phyloP scores from a whole-genome alignment of 2,329 filamentous ascomycete genomes.

The Incumbomyces delicatus region DNA sequence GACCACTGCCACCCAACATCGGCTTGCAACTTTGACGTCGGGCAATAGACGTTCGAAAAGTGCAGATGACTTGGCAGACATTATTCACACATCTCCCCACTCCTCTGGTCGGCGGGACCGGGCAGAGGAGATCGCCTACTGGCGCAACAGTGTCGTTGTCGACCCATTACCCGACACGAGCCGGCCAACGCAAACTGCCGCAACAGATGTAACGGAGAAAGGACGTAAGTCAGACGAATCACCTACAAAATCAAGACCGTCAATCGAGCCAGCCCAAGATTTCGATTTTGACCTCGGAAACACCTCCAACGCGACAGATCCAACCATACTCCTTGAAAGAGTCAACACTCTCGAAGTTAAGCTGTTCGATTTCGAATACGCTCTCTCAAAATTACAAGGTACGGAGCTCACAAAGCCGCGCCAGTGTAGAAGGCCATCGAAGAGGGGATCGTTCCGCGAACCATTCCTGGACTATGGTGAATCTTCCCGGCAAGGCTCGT shows the following conservation, averaged over 20 bases:
- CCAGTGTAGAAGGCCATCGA: slow-evolving; percentile 5
- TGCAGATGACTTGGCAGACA: slow-evolving; percentile 30
- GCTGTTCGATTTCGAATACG: slow-evolving; percentile 41
- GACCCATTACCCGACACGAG: slow-evolving; percentile 14
- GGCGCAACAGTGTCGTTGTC: slow-evolving; percentile 27
- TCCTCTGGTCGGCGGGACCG: slow-evolving; percentile 31
- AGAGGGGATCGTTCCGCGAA: slow-evolving; percentile 7
- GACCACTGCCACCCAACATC: not conserved
- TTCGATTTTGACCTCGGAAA: slow-evolving; percentile 24
- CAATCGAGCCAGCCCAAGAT: slow-evolving; percentile 12
- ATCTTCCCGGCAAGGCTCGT: not conserved
- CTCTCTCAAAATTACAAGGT: slow-evolving; percentile 39
- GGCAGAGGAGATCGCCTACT: slow-evolving; percentile 31
- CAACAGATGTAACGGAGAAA: not conserved
- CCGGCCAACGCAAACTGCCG: not conserved
- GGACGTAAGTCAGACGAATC: not conserved
- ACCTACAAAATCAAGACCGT: not conserved
- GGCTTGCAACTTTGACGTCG: slow-evolving; percentile 1
- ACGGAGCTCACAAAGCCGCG: slow-evolving; percentile 18
- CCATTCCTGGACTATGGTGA: slow-evolving; percentile 5
- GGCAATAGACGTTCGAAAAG: slow-evolving; percentile 36
- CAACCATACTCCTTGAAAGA: slow-evolving; percentile 35
- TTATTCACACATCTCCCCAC: slow-evolving; percentile 24
- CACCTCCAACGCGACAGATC: slow-evolving; percentile 22
- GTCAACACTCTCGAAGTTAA: slow-evolving; percentile 42